Base-by-base conservation (phyloP, 208 protist species). In the Lotmaria passim region DNA sequence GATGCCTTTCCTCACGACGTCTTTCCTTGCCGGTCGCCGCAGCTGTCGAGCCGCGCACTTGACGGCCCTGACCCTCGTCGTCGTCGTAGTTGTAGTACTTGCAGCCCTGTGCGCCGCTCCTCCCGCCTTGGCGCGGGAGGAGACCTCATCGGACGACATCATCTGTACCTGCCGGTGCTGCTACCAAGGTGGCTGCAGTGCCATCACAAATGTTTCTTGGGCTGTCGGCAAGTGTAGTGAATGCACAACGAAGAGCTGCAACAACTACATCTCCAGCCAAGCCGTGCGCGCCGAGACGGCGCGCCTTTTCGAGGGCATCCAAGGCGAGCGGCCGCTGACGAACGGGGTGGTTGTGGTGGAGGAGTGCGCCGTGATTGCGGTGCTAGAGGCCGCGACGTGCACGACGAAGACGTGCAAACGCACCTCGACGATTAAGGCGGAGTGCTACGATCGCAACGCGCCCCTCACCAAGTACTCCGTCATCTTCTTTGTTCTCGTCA, bases 111-210 rank as follows among this genome's bases (percentile, higher is more conserved):
- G 19, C 43, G 34, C 21, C 1, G 28, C 7, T 43, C 31, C 31
- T 51, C 21, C n/a, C n/a, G n/a, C 46, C 11, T 4, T 51, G 17
- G 34, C 38, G 14, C 19, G 26, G 10, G 39, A 15, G 3, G 48
- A 60, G 23, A 57, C 70, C 14, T 68, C 69, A 2, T 58, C 51
- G 39, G 60, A 71, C 28, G 80, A 59, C 46, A 69, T 89, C 65
- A 58, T 92, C 21, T 94, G 85, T 72, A 87, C 81, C 28, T 94
- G 89, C 51, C 86, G 89, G 38, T 90, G 85, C 78, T 94, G 89
- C 75, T 90, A 89, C 73, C 83, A 89, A 48, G 85, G 89, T 38
- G 83, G 78, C 41, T 90, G 89, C 75, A 89, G 72, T 21, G 39
- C 59, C 23, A 64, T 89, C 55, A 72, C 68, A 17, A 87, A 92